phyloP scores from a whole-genome alignment of 139 green algal species.

The Edaphochlamys debaryana region DNA sequence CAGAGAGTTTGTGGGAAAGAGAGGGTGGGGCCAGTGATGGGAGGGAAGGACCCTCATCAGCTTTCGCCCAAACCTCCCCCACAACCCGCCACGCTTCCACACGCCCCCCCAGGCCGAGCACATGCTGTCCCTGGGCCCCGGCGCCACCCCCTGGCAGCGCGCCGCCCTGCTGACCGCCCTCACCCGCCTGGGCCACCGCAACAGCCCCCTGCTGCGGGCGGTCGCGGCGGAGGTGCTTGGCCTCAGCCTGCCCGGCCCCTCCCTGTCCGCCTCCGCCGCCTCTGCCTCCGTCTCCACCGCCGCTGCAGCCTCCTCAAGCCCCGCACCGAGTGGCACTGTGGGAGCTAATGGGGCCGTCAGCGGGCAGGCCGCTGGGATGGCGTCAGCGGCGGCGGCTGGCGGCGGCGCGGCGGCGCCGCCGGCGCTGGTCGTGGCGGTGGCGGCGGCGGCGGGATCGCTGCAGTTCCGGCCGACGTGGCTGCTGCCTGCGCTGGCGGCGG shows the following conservation, averaged over 20 bases:
- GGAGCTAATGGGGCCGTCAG: too few relatives aligned
- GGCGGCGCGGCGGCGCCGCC: background rate
- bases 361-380: too few relatives aligned
- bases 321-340: too few relatives aligned
- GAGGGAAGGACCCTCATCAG: too few relatives aligned
- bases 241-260: background rate
- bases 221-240: background rate
- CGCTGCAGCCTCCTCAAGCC: background rate
- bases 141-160: constrained; percentile 18
- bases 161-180: background rate
- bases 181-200: background rate
- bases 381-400: background rate
- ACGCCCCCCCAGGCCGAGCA: background rate
- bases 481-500: background rate
- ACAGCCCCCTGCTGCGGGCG: constrained; percentile 13
- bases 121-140: constrained; percentile 1
- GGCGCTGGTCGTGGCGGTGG: background rate
- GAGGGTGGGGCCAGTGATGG: background rate
- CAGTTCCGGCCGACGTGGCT: constrained; percentile 24
- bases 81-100: too few relatives aligned
- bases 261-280: background rate
- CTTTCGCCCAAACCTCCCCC: too few relatives aligned
- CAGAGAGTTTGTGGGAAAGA: too few relatives aligned
- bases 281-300: background rate
- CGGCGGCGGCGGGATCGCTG: constrained; percentile 14